Evolutionary conservation across 2,329 filamentous ascomycete genomes (phyloP), one percentile per base, ranked within the genome.

Genomic region (Hyphodiscus sp.): DNA sequence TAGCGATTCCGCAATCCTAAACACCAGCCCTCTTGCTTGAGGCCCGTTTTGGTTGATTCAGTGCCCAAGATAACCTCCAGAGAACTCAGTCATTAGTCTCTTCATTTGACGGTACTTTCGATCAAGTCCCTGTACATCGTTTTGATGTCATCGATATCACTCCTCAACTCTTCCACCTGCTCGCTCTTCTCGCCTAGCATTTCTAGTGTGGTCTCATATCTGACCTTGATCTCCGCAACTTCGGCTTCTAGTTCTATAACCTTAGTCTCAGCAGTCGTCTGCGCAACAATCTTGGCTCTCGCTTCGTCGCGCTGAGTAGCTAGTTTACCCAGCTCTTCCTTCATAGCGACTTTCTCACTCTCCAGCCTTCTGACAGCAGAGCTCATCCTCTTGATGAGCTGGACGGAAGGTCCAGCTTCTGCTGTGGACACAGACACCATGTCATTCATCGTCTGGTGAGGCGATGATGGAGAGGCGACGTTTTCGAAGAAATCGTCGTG

Each of bases 141-240:
- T 76, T 99, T 99, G 69, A 99, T 78, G 75, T 99, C 94, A 60
- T 84, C 77, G 50, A 99, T 87, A 75, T 97, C 94, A 13, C 87
- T 86, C 69, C 79, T 83, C 61, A 99, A 74, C 76, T 99, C 94
- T 67, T 96, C 91, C 1, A 96, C 91, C 66, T 87, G 75, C 76
- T 99, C 94, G 70, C 90, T 96, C 80, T 96, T 96, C 79, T 99
- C 94, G 1, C 94, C 94, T 53, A 99, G 73, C 83, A 97, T 86
- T 73, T 97, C 91, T 50, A 99, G 76, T 55, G 90, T 95, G 15
- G 91, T 94, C 68, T 95, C 85, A 68, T 97, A 96, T 63, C 92
- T 79, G 58, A 82, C 76, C 64, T 89, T 85, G 59, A 96, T 75
- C 43, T 82, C 80, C 26, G 72, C 73, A 48, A 96, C 74, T 61